These are phyloP conservation scores for Cladosporium sp. DNA, from an alignment of 2,329 filamentous ascomycete genomes.

Conservation along the genomic window DNA sequence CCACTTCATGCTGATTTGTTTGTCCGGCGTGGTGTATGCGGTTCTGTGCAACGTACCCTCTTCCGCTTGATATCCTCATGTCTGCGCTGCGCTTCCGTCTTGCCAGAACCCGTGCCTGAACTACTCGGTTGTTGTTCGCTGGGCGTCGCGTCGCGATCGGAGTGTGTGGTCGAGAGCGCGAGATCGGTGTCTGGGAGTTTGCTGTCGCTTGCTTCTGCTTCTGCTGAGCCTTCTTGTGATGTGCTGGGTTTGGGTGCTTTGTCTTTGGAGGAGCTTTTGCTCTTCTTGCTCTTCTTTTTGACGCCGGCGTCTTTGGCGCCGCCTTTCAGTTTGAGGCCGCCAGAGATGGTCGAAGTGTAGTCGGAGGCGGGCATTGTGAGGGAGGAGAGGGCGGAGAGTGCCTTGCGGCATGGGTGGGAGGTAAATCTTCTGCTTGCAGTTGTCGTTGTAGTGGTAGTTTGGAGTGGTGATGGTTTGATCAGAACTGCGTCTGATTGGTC, in stretches of 20 bases:
- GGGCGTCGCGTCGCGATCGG: neutral
- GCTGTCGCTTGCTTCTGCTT: constrained; percentile 9
- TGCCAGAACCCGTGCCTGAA: constrained; percentile 42
- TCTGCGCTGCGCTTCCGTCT: constrained; percentile 81
- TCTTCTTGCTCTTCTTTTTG: constrained; percentile 63
- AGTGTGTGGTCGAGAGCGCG: neutral
- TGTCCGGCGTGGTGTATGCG: constrained; percentile 8
- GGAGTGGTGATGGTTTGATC: neutral
- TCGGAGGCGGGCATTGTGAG: constrained; percentile 69
- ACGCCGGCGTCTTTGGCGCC: constrained; percentile 58
- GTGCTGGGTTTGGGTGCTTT: neutral
- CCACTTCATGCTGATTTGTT: neutral
- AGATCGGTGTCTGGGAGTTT: neutral
- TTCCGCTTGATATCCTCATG: constrained; percentile 81
- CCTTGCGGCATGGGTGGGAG: neutral
- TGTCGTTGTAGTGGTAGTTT: neutral
- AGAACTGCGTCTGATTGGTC: no score
- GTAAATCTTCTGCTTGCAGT: neutral
- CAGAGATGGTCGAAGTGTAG: constrained; percentile 68
- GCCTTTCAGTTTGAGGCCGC: constrained; percentile 84
- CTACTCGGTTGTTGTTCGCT: neutral
- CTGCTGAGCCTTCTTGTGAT: constrained; percentile 21
- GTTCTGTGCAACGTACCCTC: constrained; percentile 59
- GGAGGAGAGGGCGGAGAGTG: neutral
- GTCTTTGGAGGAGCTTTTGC: neutral